Evolutionary conservation across 1,284 basidiomycete genomes (phyloP).

Genomic region (Amylostereum areolatum): DNA sequence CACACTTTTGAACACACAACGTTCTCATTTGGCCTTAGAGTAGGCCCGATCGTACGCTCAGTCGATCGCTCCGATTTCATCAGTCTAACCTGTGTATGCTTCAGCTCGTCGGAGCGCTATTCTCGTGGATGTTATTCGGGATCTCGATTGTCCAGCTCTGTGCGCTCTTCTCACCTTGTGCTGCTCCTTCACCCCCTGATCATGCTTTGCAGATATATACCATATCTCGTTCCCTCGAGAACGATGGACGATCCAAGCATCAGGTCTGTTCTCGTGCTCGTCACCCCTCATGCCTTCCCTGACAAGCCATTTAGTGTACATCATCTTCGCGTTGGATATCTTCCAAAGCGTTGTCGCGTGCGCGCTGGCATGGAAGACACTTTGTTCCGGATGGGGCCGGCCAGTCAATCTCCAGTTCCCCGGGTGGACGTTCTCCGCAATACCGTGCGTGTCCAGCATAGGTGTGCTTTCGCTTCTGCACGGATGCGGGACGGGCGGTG

Average conservation of each 20-base stretch:
- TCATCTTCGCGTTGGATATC: conserved; percentile 8
- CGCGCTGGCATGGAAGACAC: background rate
- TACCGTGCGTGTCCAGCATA: background rate
- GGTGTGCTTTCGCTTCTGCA: background rate
- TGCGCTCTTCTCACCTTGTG: background rate
- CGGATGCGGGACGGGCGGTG: background rate
- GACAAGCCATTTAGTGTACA: background rate
- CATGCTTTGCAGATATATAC: conserved; percentile 6
- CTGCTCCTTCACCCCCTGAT: background rate
- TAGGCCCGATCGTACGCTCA: background rate
- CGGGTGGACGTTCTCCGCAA: background rate
- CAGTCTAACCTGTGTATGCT: background rate
- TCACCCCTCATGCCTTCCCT: background rate
- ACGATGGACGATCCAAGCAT: conserved; percentile 3
- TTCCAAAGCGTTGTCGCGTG: conserved; percentile 8
- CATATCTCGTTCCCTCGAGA: conserved; percentile 8
- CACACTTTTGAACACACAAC: too few relatives aligned
- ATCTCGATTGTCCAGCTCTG: conserved; percentile 12
- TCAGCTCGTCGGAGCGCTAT: background rate
- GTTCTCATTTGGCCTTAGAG: too few relatives aligned
- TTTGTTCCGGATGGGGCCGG: background rate
- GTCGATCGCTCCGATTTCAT: background rate
- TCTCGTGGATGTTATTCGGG: conserved; percentile 7
- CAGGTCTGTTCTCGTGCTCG: background rate
- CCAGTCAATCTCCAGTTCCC: background rate